Evolutionary conservation across 495 filamentous ascomycete genomes (phyloP).

Genomic region (Niebla homalea): DNA sequence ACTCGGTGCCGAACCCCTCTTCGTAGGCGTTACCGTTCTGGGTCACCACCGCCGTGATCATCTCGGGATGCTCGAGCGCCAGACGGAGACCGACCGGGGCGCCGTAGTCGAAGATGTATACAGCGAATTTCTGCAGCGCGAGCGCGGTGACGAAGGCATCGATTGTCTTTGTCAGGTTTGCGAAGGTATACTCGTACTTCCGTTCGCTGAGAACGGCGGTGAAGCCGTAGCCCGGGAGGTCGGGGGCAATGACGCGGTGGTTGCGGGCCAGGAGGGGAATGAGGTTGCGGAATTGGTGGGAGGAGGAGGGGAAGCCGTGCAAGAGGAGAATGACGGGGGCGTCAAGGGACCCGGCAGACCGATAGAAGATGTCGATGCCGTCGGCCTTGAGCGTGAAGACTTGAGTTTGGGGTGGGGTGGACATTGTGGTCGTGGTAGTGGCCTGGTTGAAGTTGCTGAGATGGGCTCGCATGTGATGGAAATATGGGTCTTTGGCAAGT

Average conservation of each 20-base stretch:
- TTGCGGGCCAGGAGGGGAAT: conserved; percentile 41
- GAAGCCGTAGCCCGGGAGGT: conserved; percentile 50
- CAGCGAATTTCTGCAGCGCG: conserved; percentile 32
- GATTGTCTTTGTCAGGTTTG: conserved; percentile 33
- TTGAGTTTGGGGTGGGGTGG: not conserved
- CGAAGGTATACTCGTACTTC: conserved; percentile 40
- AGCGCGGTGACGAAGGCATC: conserved; percentile 33
- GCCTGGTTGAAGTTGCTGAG: not conserved
- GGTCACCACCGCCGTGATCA: conserved; percentile 39
- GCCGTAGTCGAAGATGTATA: conserved; percentile 59
- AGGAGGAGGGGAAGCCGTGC: conserved; percentile 51
- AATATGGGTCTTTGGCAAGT: too few species aligned
- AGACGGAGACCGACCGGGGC: conserved; percentile 43
- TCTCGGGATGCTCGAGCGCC: conserved; percentile 34
- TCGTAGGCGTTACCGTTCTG: conserved; percentile 55
- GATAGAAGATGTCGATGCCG: conserved; percentile 46
- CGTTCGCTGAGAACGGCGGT: conserved; percentile 31
- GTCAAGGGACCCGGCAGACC: conserved; percentile 26
- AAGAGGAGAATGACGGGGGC: conserved; percentile 44
- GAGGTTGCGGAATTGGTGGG: conserved; percentile 46
- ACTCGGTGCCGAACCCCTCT: conserved; percentile 39
- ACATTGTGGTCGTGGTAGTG: not conserved
- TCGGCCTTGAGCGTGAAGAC: not conserved
- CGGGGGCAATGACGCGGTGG: conserved; percentile 46
- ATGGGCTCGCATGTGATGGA: too few species aligned